Evolutionary conservation across 2,329 filamentous ascomycete species (phyloP), one percentile per base, ranked within the genome.

Genomic region (Fusarium papillatum): DNA sequence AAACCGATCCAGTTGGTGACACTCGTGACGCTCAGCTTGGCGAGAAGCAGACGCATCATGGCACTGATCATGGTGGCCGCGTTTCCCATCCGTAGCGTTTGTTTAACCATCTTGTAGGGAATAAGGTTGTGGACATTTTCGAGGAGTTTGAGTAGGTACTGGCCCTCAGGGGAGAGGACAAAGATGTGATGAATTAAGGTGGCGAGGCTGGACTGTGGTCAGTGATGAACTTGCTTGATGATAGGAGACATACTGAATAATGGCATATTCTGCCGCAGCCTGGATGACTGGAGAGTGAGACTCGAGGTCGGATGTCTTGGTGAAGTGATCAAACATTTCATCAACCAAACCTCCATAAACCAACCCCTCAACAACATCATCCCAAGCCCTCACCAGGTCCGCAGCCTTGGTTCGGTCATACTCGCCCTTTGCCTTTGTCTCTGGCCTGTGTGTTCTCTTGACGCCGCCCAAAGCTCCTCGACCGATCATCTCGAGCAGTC

Each of bases 41-140:
- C 92, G 17, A 97, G 87, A 19, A 96, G 87, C 19, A 96, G 85
- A 65, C 88, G 90, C 81, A 94, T 89, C 88, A 96, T 92, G 69
- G 89, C 94, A 79, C 90, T 94, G 68, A 96, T 92, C 94, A 97
- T 96, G 24, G 92, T 94, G 1, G 94, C 94, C 0, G 94, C 94
- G 80, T 96, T 97, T 8, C 94, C 93, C 17, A 96, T 88, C 48
- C 91, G 90, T 6, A 97, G 85, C 0, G 94, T 95, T 81, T 96
- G 93, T 71, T 92, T 89, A 63, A 96, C 88, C 74, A 95, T 86
- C 50, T 89, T 88, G 81, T 95, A 96, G 0, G 94, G 94, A 0
- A 95, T 84, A 68, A 96, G 86, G 67, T 89, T 90, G 82, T 96
- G 92, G 14, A 93, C 88, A 74, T 91, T 94, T 68, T 93, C 92